Base-by-base conservation (phyloP, 306 rosid species). In the Vachellia collinsii region DNA sequence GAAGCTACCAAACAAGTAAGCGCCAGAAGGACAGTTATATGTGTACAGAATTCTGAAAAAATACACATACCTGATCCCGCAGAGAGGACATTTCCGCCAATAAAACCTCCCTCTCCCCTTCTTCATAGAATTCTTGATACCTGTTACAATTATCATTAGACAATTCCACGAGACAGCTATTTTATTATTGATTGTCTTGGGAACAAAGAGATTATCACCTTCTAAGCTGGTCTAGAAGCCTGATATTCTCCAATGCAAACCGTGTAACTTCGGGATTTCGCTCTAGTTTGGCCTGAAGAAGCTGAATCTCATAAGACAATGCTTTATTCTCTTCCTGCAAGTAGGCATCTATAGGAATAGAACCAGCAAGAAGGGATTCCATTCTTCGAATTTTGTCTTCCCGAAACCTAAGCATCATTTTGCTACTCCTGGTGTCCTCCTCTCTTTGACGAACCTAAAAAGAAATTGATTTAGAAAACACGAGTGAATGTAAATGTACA, bases 401-500 rank as follows among this genome's bases (percentile, higher is more conserved):
- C 48, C 99, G 94, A 81, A 95, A 95, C 84, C 94, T 87, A 73
- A 95, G 98, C 94, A 93, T 93, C 99, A 93, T 93, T 86, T 95
- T 93, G 79, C 93, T 82, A 85, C 96, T 83, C 88, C 97, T 89
- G 23, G 94, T 80, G 76, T 95, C 99, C 80, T 93, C 99, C 86
- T 95, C 99, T 83, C 98, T 93, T 88, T 95, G 99, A 71, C 86
- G 92, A 87, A 88, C 98, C 99, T 95, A 78, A 79, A 71, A 82
- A 66, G 83, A 64, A 79, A 83, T 47, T 47, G 58, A 34, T 61
- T 77, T 76, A 12, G 7, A 47, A 38, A 81, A 63, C 42, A 71
- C 11, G 48, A 72, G 65, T 71, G 72, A 80, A 69, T 80, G 47
- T 61, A 79, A 48, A 59, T 51, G 47, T 39, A 59, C 64, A 83